phyloP scores from a whole-genome alignment of 192 early-diverging fungal genomes.

The Tieghemiomyces parasiticus region DNA sequence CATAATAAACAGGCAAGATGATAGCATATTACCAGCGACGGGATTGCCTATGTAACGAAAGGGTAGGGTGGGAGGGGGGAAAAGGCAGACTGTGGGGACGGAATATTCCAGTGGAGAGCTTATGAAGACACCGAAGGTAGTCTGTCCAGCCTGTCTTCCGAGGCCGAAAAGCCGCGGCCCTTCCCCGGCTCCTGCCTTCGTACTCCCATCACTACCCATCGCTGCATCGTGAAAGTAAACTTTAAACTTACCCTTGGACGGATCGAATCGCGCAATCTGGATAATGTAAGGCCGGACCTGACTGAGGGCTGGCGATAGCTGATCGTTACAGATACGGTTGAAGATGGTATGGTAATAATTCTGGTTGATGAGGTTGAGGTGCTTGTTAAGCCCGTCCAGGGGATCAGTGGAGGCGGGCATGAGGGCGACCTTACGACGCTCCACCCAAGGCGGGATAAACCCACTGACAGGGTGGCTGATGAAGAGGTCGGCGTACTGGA shows the following conservation, averaged over 20 bases:
- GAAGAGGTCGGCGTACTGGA: conserved; percentile 58
- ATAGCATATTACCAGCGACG: no score
- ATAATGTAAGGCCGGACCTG: conserved; percentile 55
- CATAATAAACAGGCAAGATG: no score
- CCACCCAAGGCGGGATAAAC: conserved; percentile 59
- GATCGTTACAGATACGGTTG: conserved; percentile 59
- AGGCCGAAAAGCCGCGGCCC: no score
- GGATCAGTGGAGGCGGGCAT: conserved; percentile 64
- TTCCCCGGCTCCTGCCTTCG: no score
- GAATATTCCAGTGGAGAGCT: no score
- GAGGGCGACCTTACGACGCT: conserved; percentile 42
- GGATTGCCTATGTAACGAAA: no score
- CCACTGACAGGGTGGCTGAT: conserved; percentile 60
- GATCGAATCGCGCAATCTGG: conserved; percentile 74
- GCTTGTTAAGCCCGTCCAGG: conserved; percentile 73
- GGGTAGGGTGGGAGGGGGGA: no score
- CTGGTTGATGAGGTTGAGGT: conserved; percentile 30
- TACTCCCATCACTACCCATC: no score
- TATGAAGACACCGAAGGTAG: no score
- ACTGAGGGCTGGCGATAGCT: conserved; percentile 40
- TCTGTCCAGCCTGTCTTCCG: no score
- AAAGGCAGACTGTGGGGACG: no score
- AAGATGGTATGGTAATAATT: conserved; percentile 62
- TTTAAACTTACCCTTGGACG: conserved; percentile 59
- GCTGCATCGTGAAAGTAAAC: no score